Evolutionary conservation across 2,329 filamentous ascomycete species (phyloP).

Genomic region (Trichothecium roseum): DNA sequence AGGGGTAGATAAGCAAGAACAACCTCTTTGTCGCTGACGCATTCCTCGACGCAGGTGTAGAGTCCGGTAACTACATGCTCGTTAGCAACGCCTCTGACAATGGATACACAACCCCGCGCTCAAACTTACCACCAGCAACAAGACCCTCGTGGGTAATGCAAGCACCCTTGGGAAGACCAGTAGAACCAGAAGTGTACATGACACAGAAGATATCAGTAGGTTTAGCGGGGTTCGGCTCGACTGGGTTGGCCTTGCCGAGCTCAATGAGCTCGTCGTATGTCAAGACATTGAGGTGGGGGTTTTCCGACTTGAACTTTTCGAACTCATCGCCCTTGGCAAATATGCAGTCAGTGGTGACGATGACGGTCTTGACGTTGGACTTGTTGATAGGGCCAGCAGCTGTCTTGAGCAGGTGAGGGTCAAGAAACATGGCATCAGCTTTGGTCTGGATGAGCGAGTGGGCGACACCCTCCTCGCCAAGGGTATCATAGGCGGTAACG

Average conservation of each 20-base stretch:
- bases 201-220: conserved; percentile 74
- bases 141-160: conserved; percentile 73
- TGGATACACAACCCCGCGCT: too few species aligned
- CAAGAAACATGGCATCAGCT: conserved; percentile 75
- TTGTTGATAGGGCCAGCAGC: conserved; percentile 45
- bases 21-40: conserved; percentile 66
- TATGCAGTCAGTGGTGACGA: conserved; percentile 51
- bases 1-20: conserved; percentile 87
- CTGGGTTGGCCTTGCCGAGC: conserved; percentile 56
- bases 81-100: conserved; percentile 1
- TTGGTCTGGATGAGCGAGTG: conserved; percentile 78
- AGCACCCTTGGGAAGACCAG: conserved; percentile 81
- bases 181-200: conserved; percentile 83
- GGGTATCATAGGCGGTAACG: conserved; percentile 90
- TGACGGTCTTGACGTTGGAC: conserved; percentile 45
- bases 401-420: conserved; percentile 64
- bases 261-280: conserved; percentile 44
- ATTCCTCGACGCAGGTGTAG: conserved; percentile 64
- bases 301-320: conserved; percentile 43
- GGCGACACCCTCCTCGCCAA: conserved; percentile 73
- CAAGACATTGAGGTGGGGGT: conserved; percentile 41
- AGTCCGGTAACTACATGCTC: conserved; percentile 59
- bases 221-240: conserved; percentile 60
- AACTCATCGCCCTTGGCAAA: conserved; percentile 41
- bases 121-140: conserved; percentile 55